Evolutionary conservation across 2,329 filamentous ascomycete genomes (phyloP).

Genomic region (Pseudocercospora ulei): DNA sequence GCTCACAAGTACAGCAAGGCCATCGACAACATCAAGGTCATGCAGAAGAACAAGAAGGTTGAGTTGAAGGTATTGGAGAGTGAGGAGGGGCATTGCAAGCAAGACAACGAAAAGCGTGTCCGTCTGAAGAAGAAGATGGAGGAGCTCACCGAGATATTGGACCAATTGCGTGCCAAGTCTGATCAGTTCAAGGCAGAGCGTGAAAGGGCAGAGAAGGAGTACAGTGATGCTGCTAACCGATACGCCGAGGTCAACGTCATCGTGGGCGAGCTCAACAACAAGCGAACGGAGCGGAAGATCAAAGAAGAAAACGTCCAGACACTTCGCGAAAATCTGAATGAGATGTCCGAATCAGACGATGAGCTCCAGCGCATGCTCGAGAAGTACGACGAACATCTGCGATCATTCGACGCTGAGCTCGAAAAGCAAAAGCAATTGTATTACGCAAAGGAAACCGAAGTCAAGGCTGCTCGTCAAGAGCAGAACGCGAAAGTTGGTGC

Average conservation of each 20-base stretch:
- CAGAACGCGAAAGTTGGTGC: conserved; percentile 48
- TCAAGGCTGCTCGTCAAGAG: conserved; percentile 40
- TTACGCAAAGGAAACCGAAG: conserved; percentile 48
- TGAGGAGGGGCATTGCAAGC: conserved; percentile 66
- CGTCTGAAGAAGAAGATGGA: conserved; percentile 51
- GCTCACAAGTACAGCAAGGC: conserved; percentile 94
- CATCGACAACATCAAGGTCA: conserved; percentile 82
- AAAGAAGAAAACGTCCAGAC: conserved; percentile 61
- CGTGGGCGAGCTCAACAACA: conserved; percentile 64
- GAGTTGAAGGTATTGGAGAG: conserved; percentile 63
- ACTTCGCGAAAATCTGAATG: conserved; percentile 61
- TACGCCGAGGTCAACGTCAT: conserved; percentile 65
- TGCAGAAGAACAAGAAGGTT: conserved; percentile 73
- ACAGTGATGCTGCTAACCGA: conserved; percentile 58
- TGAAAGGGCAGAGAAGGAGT: conserved; percentile 44
- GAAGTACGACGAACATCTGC: conserved; percentile 67
- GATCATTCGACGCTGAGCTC: conserved; percentile 51
- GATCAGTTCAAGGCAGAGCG: conserved; percentile 52
- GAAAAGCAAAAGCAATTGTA: conserved; percentile 56
- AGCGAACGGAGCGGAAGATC: conserved; percentile 62
- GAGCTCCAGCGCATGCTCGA: conserved; percentile 61
- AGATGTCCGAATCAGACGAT: conserved; percentile 68
- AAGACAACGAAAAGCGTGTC: conserved; percentile 75
- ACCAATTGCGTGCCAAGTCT: conserved; percentile 50
- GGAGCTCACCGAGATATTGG: conserved; percentile 57